Base-by-base conservation (phyloP, 2,329 filamentous ascomycete genomes). In the Aspergillus sergii region DNA sequence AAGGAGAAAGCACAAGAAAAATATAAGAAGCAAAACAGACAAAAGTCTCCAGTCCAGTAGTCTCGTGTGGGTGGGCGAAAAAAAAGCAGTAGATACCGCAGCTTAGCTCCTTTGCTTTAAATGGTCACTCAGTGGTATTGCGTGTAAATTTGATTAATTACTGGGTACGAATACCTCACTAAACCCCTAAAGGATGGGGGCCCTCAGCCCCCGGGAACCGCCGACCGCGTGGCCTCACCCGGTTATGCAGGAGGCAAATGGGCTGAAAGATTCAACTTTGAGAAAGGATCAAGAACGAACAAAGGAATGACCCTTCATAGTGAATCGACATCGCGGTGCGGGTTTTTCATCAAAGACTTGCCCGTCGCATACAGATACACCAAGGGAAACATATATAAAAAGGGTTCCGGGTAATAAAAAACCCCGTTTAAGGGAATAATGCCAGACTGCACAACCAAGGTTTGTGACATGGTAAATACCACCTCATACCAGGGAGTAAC, bases 161-260 rank as follows among this genome's bases (percentile, higher is more conserved):
- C 51, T 55, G 32, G 34, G 30, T 54, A 54, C 10, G 32, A n/a
- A 55, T 55, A 55, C 51, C 34, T 41, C 51, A 54, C 51, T 55
- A 57, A 50, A 45, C 51, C 48, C 16, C 11, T 11, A 32, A 32
- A 3, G 19, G 32, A 39, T 30, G 43, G 28, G 28, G 9, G 48
- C 45, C 46, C 28, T 62, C 60, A 62, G 60, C 55, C 55, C 60
- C 59, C 46, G 58, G 50, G 58, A 53, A 59, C 58, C 58, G n/a
- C 58, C 58, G 58, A 54, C 58, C 43, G 55, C 55, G 56, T 62
- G 60, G 60, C 56, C 54, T 58, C 26, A 55, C 39, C 51, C 51
- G 51, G 32, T 55, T 39, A 55, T 55, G 51, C 51, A 55, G 51
- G 51, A 55, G 51, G 51, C 51, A 55, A 55, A 54, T 54, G 21